Evolutionary conservation across 352 stramenopile species (phyloP), one percentile per base, ranked within the genome.

Genomic region (Phytopythium litorale): DNA sequence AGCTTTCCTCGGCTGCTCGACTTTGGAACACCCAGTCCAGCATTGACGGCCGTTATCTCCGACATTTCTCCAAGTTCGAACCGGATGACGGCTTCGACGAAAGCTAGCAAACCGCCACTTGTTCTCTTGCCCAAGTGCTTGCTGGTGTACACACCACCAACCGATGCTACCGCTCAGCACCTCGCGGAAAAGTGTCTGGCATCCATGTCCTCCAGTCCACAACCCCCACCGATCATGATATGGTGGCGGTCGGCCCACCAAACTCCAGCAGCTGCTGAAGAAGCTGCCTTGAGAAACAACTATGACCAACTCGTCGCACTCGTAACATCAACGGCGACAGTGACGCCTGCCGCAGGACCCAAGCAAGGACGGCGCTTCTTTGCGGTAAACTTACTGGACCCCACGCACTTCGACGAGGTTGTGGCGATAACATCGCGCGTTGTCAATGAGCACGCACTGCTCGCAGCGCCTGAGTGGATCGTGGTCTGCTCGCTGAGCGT

Each of bases 391-490:
- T 40, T 88, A 7, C 46, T 77, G 2, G 51, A 73, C 3, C 16
- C 69, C 0, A 42, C 53, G 0, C 54, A 78, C 7, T 78, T 72
- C 4, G 74, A 84, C 19, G 11, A 35, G 4, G 63, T 79, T 4
- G 48, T 87, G 3, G 38, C 62, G 3, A 57, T 87, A 0, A 65
- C 87, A 4, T 88, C 81, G 3, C 65, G 73, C 9, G 30, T 84
- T 11, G 77, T 90, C 42, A 83, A 78, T 43, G 70, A 87, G 33
- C 71, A 88, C 49, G 71, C 76, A 16, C 38, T 87, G 43, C 58
- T 88, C 2, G 76, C 68, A 0, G 62, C 80, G 0, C 81, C 81
- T 0, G 63, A 81, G 38, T 88, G 81, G 81, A 76, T 79, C 49
- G 16, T 84, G 2, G 13, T 88, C 4, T 70, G 53, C 4, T 74